Percentiles rank a stretch among this genome's conserved stretches.
These are phyloP conservation scores for Diaporthe velutina DNA, from an alignment of 2,329 filamentous ascomycete genomes.

Conservation along the genomic window DNA sequence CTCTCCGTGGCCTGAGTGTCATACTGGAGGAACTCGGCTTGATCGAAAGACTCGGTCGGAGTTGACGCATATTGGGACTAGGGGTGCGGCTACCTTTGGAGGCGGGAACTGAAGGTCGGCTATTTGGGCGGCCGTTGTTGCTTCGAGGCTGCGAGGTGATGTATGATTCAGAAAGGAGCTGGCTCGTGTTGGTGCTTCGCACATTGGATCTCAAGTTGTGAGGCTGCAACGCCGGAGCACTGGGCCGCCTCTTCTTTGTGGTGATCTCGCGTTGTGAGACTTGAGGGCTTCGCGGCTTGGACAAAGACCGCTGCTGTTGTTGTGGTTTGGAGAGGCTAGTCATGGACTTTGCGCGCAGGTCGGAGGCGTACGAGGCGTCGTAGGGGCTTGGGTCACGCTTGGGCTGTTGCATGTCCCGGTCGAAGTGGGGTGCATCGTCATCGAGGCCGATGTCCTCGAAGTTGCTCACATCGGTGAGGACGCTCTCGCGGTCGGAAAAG, in stretches of 20 bases:
- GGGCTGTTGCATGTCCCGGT: constrained; percentile 50
- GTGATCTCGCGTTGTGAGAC: constrained; percentile 49
- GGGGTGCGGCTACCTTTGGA: constrained; percentile 63
- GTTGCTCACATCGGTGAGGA: constrained; percentile 80
- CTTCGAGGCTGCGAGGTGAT: constrained; percentile 47
- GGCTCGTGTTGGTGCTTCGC: constrained; percentile 61
- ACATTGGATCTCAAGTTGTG: constrained; percentile 63
- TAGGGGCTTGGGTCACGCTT: constrained; percentile 61
- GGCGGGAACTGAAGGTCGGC: constrained; percentile 55
- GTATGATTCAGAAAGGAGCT: constrained; percentile 49
- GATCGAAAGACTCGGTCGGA: constrained; percentile 55
- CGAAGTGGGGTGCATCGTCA: constrained; percentile 61
- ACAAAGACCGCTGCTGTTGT: constrained; percentile 42
- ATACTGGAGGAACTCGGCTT: constrained; percentile 58
- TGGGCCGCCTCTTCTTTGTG: constrained; percentile 53
- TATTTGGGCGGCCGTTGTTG: constrained; percentile 47
- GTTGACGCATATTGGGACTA: constrained; percentile 51
- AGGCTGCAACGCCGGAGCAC: constrained; percentile 60
- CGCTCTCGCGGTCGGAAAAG: constrained; percentile 76
- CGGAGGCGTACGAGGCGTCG: constrained; percentile 60
- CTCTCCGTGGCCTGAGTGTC: constrained; percentile 64
- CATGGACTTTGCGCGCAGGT: constrained; percentile 51
- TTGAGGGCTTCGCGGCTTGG: constrained; percentile 45
- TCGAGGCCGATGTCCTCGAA: constrained; percentile 96
- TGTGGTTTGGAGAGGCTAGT: constrained; percentile 44